Conservation (phyloP, 148 eudicot genomes). For the Fallopia convolvulus region DNA sequence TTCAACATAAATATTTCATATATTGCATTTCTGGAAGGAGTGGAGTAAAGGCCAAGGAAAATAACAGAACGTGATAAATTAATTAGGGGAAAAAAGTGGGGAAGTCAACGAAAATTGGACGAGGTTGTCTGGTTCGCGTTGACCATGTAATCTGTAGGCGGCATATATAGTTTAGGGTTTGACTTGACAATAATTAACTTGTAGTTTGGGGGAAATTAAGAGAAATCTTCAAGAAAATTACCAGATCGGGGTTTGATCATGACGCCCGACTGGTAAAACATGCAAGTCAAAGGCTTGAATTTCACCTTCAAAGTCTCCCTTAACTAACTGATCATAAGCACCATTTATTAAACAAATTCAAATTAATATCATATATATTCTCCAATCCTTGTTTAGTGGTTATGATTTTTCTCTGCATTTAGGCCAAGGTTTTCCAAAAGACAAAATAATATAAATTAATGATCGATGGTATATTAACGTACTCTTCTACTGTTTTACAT, state of each 20-base stretch:
- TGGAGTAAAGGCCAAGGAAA: neutral
- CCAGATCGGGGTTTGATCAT: neutral
- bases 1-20: neutral
- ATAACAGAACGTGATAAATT: neutral
- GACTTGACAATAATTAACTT: neutral
- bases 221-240: neutral
- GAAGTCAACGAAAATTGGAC: neutral
- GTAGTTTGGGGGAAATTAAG: neutral
- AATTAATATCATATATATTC: neutral
- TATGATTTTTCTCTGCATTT: neutral
- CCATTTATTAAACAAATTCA: neutral
- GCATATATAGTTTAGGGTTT: neutral
- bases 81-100: neutral
- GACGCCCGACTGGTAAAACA: neutral
- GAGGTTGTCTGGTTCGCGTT: slow-evolving; percentile 7
- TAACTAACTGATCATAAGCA: neutral
- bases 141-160: neutral
- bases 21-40: neutral
- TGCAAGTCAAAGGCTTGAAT: slow-evolving; percentile 7
- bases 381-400: no score
- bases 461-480: no score
- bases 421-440: no score
- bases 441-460: no score
- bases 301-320: neutral
- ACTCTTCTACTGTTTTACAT: no score